A percentile compares a stretch with the other conserved stretches of the same genome.
Evolutionary conservation across 176 grass and related monocot species (phyloP).

Genomic region (Ampelocalamus luodianensis): DNA sequence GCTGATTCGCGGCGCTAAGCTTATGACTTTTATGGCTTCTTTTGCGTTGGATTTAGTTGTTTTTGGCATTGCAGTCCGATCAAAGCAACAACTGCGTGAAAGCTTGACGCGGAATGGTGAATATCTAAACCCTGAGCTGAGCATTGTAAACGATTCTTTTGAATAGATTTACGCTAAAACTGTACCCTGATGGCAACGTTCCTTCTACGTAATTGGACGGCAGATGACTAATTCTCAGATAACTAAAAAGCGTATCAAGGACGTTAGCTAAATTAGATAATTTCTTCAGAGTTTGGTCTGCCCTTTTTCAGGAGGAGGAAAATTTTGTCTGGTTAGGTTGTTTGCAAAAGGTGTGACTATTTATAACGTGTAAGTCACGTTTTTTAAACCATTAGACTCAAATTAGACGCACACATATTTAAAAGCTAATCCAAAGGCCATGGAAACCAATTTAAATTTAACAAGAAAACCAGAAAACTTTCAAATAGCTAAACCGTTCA

Average conservation of each 20-base stretch:
- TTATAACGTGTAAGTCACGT: neutral
- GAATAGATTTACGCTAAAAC: neutral
- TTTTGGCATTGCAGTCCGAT: neutral
- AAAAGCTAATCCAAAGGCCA: neutral
- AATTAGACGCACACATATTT: neutral
- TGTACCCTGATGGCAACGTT: neutral
- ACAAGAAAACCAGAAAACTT: neutral
- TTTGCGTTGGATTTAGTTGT: neutral
- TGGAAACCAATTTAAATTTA: neutral
- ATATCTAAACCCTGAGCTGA: no score
- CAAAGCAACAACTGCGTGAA: neutral
- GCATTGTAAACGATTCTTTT: neutral
- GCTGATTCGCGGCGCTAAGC: slow-evolving; percentile 6
- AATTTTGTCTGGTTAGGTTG: neutral
- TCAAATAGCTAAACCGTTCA: no score
- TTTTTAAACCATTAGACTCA: neutral
- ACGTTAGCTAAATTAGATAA: neutral
- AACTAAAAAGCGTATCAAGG: neutral
- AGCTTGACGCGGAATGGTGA: neutral
- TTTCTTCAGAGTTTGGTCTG: neutral
- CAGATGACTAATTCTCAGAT: neutral
- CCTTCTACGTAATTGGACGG: neutral
- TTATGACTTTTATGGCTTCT: neutral
- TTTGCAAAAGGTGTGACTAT: neutral
- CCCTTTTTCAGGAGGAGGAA: neutral